Evolutionary conservation across 192 early-diverging fungal genomes (phyloP).

Genomic region (Backusella tarrabulga): DNA sequence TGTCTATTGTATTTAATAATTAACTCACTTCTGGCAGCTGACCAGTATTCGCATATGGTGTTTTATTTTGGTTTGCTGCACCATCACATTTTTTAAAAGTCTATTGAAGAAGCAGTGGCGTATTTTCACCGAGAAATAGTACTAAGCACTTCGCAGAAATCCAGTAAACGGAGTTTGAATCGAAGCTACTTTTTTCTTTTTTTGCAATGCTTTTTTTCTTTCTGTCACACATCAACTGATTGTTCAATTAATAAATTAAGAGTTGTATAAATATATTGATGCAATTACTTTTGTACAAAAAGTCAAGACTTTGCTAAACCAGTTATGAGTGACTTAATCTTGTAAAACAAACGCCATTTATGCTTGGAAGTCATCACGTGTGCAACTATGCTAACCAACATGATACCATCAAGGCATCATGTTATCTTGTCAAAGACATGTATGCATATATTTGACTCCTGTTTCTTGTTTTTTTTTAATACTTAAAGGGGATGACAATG

Average conservation of each 20-base stretch:
- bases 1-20: background rate
- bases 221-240: background rate
- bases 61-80: background rate
- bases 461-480: background rate
- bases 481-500: background rate
- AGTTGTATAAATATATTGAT: background rate
- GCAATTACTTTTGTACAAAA: background rate
- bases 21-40: background rate
- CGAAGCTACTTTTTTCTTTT: background rate
- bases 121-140: background rate
- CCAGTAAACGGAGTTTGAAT: background rate
- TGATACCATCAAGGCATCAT: background rate
- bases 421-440: background rate
- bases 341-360: background rate
- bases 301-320: background rate
- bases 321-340: background rate
- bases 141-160: background rate
- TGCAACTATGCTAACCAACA: background rate
- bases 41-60: background rate
- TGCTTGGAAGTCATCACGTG: background rate
- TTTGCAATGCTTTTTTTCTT: background rate
- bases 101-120: background rate
- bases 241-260: background rate
- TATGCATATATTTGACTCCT: background rate
- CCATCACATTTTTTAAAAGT: background rate